Evolutionary conservation across 2,329 filamentous ascomycete genomes (phyloP).

Genomic region (Drechslerella dactyloides): DNA sequence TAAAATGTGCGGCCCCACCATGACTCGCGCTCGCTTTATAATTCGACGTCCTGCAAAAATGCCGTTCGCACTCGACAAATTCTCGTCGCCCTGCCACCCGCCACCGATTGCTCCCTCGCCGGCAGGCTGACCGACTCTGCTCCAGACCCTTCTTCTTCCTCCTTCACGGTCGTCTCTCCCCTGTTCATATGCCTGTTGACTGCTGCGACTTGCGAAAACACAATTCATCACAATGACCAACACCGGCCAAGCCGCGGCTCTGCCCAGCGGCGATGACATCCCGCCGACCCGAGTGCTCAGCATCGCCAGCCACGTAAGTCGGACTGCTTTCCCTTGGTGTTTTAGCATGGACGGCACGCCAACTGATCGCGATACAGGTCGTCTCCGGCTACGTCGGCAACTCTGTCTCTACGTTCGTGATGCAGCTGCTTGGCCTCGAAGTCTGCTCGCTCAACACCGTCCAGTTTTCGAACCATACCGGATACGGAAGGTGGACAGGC

Average conservation of each 20-base stretch:
- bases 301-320: conserved; percentile 47
- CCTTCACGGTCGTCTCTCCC: background rate
- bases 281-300: conserved; percentile 43
- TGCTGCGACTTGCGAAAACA: background rate
- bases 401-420: conserved; percentile 92
- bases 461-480: conserved; percentile 97
- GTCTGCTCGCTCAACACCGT: conserved; percentile 95
- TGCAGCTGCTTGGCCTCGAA: conserved; percentile 92
- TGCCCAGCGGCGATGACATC: conserved; percentile 36
- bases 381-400: conserved; percentile 85
- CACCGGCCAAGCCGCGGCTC: conserved; percentile 16
- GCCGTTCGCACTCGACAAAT: background rate
- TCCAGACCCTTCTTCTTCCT: background rate
- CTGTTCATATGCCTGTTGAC: conserved; percentile 14
- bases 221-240: conserved; percentile 23
- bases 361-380: conserved; percentile 56
- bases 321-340: background rate
- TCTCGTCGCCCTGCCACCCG: background rate
- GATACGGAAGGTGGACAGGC: conserved; percentile 86
- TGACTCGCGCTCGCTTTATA: conserved; percentile 14
- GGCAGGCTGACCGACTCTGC: background rate
- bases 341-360: background rate
- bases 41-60: conserved; percentile 1
- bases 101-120: background rate
- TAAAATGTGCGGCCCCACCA: conserved; percentile 34